Conservation (phyloP, 1,284 basidiomycete species). For the Gastroboletus turbinatus region DNA sequence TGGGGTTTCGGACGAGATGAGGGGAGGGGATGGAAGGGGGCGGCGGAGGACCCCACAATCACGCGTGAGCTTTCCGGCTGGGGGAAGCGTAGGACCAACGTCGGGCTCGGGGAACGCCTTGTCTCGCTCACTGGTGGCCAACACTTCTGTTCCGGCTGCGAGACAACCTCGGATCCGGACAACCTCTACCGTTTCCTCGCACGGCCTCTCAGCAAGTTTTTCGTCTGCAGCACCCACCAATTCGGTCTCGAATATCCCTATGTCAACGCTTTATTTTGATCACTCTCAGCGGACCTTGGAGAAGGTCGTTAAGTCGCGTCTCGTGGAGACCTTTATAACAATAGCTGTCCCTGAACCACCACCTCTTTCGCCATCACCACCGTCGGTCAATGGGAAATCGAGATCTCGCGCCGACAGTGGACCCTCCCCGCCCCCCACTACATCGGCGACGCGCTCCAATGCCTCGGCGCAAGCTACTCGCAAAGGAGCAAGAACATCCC, state of each 20-base stretch:
- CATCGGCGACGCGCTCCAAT: neutral
- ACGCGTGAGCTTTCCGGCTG: slow-evolving; percentile 38
- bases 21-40: slow-evolving; percentile 36
- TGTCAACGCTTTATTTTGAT: slow-evolving; percentile 44
- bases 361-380: slow-evolving; percentile 15
- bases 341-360: slow-evolving; percentile 42
- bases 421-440: slow-evolving; percentile 11
- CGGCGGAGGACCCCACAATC: slow-evolving; percentile 39
- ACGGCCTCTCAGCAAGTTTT: slow-evolving; percentile 22
- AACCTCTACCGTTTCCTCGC: slow-evolving; percentile 49
- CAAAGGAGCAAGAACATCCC: slow-evolving; percentile 12
- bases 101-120: slow-evolving; percentile 23
- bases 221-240: slow-evolving; percentile 9
- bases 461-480: slow-evolving; percentile 8
- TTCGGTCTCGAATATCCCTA: slow-evolving; percentile 13
- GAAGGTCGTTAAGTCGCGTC: slow-evolving; percentile 65
- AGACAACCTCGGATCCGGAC: slow-evolving; percentile 48
- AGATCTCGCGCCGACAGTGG: slow-evolving; percentile 30
- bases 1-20: slow-evolving; percentile 28
- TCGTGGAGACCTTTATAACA: slow-evolving; percentile 78
- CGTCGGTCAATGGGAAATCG: slow-evolving; percentile 16
- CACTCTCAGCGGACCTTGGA: slow-evolving; percentile 68
- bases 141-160: slow-evolving; percentile 28
- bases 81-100: slow-evolving; percentile 26
- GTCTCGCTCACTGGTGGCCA: slow-evolving; percentile 20